Evolutionary conservation across 371 early-diverging fungal genomes (phyloP).

Genomic region (Mortierella polycephala): DNA sequence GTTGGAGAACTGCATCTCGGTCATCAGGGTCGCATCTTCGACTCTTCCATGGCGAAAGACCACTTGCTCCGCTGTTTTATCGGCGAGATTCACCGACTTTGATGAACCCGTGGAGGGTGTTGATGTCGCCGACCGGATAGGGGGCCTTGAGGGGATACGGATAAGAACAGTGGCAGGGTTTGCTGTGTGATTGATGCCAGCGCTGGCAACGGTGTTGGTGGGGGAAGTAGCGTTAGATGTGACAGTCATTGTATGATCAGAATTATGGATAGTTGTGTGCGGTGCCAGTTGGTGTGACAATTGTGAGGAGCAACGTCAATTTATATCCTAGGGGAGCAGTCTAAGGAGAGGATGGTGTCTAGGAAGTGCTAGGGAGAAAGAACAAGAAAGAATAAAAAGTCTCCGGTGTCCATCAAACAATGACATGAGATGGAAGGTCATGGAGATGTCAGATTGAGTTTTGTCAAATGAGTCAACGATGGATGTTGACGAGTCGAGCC

Average conservation of each 20-base stretch:
- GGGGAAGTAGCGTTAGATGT: neutral
- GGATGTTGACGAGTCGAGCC: no score
- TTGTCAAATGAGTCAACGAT: no score
- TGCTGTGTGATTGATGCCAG: neutral
- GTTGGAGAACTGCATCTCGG: constrained; percentile 51
- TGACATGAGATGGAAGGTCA: no score
- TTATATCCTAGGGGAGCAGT: no score
- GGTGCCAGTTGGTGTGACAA: no score
- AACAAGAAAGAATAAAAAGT: no score
- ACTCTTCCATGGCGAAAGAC: constrained; percentile 44
- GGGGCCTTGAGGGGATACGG: constrained; percentile 17
- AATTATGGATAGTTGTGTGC: no score
- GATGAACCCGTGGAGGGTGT: constrained; percentile 5
- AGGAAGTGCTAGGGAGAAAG: no score
- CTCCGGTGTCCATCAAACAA: no score
- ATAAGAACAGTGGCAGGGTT: constrained; percentile 2
- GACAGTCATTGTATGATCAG: neutral
- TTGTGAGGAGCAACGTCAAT: no score
- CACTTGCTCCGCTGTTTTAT: constrained; percentile 6
- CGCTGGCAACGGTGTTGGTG: neutral
- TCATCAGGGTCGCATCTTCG: constrained; percentile 33
- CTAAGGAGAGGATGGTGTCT: no score
- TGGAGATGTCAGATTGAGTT: no score
- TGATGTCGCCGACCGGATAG: constrained; percentile 21
- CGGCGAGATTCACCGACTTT: neutral